phyloP scores from a whole-genome alignment of 768 basidiomycete species.

The Lactarius psammicola region DNA sequence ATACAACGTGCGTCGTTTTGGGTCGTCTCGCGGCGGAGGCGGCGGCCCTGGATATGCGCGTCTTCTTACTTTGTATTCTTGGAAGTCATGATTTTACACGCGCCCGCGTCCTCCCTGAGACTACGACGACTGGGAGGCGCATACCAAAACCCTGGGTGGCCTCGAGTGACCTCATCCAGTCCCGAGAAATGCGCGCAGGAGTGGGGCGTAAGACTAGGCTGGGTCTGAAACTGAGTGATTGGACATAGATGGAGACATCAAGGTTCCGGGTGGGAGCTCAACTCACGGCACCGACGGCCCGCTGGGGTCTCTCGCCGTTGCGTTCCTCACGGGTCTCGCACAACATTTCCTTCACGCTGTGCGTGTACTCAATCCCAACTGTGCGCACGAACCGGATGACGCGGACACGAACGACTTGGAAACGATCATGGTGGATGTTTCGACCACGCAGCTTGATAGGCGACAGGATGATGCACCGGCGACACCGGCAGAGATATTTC shows the following conservation, averaged over 20 bases:
- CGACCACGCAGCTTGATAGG: too few species aligned
- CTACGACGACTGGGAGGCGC: slow-evolving; percentile 58
- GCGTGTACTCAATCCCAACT: slow-evolving; percentile 28
- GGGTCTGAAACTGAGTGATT: background rate
- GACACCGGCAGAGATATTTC: slow-evolving; percentile 47
- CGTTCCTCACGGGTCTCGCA: slow-evolving; percentile 29
- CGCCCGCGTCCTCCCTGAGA: slow-evolving; percentile 67
- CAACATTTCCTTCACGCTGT: slow-evolving; percentile 34
- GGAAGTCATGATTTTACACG: slow-evolving; percentile 44
- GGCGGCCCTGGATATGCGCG: slow-evolving; percentile 52
- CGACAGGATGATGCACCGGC: slow-evolving; percentile 9
- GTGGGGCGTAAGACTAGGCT: too few species aligned
- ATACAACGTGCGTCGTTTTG: slow-evolving; percentile 54
- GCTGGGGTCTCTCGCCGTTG: slow-evolving; percentile 37
- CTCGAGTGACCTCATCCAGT: slow-evolving; percentile 52
- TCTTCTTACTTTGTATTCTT: slow-evolving; percentile 39
- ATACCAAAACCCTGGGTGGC: slow-evolving; percentile 50
- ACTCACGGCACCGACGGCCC: slow-evolving; percentile 46
- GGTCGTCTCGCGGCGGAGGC: slow-evolving; percentile 54
- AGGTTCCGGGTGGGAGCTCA: slow-evolving; percentile 20
- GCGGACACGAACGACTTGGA: slow-evolving; percentile 30
- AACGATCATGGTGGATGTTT: slow-evolving; percentile 29
- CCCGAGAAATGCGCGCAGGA: too few species aligned
- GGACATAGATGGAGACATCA: slow-evolving; percentile 37
- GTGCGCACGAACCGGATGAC: slow-evolving; percentile 22